Conservation (phyloP, 257 asterid genomes). For the Nyctanthes arbortristis region DNA sequence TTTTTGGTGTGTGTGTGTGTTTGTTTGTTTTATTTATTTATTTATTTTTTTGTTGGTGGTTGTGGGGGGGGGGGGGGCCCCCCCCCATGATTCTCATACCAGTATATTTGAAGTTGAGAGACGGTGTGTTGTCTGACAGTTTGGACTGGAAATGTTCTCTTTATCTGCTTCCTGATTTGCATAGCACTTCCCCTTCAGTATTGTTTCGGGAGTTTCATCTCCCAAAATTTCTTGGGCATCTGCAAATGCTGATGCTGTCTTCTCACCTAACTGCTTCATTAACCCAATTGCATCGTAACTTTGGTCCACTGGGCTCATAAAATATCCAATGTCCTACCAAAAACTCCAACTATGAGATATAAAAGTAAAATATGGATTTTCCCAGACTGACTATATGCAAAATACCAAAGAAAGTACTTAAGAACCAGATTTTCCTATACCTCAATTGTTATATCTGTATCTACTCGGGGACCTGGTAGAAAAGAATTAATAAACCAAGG, state of each 20-base stretch:
- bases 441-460: conserved; percentile 82
- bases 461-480: conserved; percentile 72
- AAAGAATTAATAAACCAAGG: conserved; percentile 85
- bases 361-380: not conserved
- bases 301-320: conserved; percentile 76
- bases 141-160: conserved; percentile 30
- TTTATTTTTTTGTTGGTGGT: no score
- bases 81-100: conserved; percentile 44
- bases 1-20: no score
- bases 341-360: conserved; percentile 17
- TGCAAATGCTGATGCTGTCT: conserved; percentile 84
- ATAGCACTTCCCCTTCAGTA: conserved; percentile 52
- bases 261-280: conserved; percentile 92
- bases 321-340: conserved; percentile 78
- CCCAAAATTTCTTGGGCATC: conserved; percentile 89
- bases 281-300: conserved; percentile 89
- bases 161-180: conserved; percentile 34
- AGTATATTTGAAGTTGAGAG: conserved; percentile 34
- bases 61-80: no score
- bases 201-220: conserved; percentile 81
- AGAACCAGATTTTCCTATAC: conserved; percentile 30
- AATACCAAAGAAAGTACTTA: no score
- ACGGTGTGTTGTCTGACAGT: conserved; percentile 25
- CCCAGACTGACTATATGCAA: not conserved
- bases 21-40: no score